Base-by-base conservation (phyloP, 2,329 filamentous ascomycete genomes). In the Pseudogymnoascus sp. region DNA sequence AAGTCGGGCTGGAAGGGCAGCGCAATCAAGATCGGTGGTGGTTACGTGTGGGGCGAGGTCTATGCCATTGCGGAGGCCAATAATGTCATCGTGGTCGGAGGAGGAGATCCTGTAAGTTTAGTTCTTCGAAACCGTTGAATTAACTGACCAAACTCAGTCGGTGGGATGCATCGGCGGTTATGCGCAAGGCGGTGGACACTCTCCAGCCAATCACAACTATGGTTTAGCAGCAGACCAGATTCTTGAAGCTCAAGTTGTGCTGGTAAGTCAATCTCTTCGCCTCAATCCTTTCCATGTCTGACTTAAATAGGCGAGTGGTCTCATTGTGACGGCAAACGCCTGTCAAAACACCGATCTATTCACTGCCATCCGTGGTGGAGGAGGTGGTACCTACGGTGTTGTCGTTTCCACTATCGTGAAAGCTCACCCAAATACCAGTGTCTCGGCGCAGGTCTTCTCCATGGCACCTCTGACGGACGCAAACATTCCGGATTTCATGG, bases 181-280 rank as follows among this genome's bases (percentile, higher is more conserved):
- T 70, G 68, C 72, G 0, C 73, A 75, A 28, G 77, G 78, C 3
- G 78, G 76, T 18, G 78, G 78, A 10, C 78, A 80, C 59, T 73
- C 73, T 2, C 74, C 75, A 1, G 71, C 74, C 7, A 73, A 74
- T 10, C 71, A 70, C 42, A 70, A 75, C 31, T 79, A 77, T 63
- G 78, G 78, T 2, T 71, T 80, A 11, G 78, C 73, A 1, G 75
- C 76, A 0, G 79, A 81, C 65, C 76, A 81, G 66, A 72, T 78
- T 1, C 74, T 81, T 37, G 76, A 78, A 63, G 72, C 73, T 5
- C 69, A 77, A 34, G 75, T 79, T 3, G 73, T 80, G 40, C 70
- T 76, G 0, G 74, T 56, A 1, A 56, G 46, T 34, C 10, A 56
- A 12, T 7, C 25, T 12, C 46, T 11, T 10, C 10, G 4, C 10